Evolutionary conservation across 2,329 filamentous ascomycete genomes (phyloP), one percentile per base, ranked within the genome.

Genomic region (Bimuria novae-zelandiae): DNA sequence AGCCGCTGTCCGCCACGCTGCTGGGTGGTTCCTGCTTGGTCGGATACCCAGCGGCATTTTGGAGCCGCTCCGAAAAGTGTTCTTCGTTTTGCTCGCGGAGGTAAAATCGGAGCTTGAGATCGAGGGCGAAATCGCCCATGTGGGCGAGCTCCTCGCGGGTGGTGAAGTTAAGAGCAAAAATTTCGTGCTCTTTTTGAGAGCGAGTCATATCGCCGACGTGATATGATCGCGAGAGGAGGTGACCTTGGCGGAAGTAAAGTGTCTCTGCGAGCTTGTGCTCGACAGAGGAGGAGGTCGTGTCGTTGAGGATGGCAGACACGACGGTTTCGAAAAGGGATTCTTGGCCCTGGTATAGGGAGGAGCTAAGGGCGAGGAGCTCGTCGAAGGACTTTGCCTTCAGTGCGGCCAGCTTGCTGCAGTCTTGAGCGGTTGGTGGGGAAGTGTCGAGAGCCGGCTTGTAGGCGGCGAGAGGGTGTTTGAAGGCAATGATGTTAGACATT

Each of bases 181-280:
- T 12, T 23, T 53, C 51, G 30, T 49, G 30, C 16, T 43, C 32
- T 17, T 32, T 11, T 16, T 53, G 51, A 7, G 23, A 29, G 8
- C 23, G 23, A 7, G 44, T 53, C 21, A 53, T 41, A 7, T 44
- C 19, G 22, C 30, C 37, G 30, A 36, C n/a, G 19, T 32, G 37
- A 12, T 27, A 25, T 6, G 30, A 19, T 4, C 7, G 10, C 7
- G 39, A 37, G 4, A 49, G 11, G 7, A n/a, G 14, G 23, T 41
- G 22, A 14, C 44, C 51, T 7, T 30, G 4, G n/a, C 30, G 44
- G 39, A 32, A 53, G 30, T 53, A 53, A 25, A 53, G 22, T 14
- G 37, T 22, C 32, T 49, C 39, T 14, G 29, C 51, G 10, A 53
- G 45, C 19, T 53, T 36, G 39, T 46, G 44, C 23, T 39, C 30